Conservation (phyloP, 1,284 basidiomycete species). For the Austropuccinia psidii region DNA sequence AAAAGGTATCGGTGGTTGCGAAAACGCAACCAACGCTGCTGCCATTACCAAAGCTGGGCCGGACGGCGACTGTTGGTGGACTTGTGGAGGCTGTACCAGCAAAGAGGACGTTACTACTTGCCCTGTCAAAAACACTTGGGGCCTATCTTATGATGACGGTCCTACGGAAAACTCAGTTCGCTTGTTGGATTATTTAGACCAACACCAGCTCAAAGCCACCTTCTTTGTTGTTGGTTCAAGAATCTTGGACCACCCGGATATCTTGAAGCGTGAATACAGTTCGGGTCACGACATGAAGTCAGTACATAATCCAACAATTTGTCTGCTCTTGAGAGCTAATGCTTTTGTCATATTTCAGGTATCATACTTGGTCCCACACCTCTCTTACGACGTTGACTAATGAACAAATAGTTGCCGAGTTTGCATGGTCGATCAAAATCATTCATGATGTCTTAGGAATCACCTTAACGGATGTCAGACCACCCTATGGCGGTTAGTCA, state of each 20-base stretch:
- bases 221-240: slow-evolving; percentile 92
- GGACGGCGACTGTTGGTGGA: slow-evolving; percentile 70
- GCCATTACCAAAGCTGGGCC: slow-evolving; percentile 62
- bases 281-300: slow-evolving; percentile 22
- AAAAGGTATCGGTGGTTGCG: slow-evolving; percentile 59
- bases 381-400: slow-evolving; percentile 71
- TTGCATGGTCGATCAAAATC: slow-evolving; percentile 65
- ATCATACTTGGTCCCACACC: slow-evolving; percentile 54
- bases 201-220: slow-evolving; percentile 64
- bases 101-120: slow-evolving; percentile 66
- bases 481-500: slow-evolving; percentile 43
- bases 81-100: slow-evolving; percentile 68
- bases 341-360: not conserved
- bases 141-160: slow-evolving; percentile 51
- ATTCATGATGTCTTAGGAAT: slow-evolving; percentile 45
- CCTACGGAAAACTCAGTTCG: slow-evolving; percentile 72
- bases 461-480: slow-evolving; percentile 45
- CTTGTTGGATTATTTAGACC: slow-evolving; percentile 61
- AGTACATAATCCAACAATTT: no score
- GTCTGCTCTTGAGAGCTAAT: slow-evolving; percentile 44
- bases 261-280: slow-evolving; percentile 78
- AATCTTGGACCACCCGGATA: slow-evolving; percentile 66
- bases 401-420: slow-evolving; percentile 80
- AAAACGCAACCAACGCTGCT: slow-evolving; percentile 55
- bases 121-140: slow-evolving; percentile 68